These are phyloP conservation scores for Puccinia triticina DNA, from an alignment of 1,284 basidiomycete species.

Conservation along the genomic window DNA sequence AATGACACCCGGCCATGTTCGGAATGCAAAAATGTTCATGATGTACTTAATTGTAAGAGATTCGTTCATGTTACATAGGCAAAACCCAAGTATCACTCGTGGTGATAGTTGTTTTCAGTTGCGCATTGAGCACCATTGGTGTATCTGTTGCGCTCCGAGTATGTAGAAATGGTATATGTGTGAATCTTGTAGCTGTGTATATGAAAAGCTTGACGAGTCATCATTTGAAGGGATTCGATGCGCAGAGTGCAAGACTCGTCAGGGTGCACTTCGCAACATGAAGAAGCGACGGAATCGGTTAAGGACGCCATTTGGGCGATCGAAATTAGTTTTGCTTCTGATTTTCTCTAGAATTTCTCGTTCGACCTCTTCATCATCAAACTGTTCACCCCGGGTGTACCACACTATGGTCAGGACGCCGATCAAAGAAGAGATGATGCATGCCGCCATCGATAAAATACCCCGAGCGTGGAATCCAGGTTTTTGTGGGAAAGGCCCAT, in stretches of 20 bases:
- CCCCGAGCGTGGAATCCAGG: conserved; percentile 51
- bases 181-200: neutral
- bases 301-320: neutral
- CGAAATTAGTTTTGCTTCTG: conserved; percentile 14
- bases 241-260: neutral
- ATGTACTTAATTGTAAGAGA: too few species aligned
- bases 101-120: too few species aligned
- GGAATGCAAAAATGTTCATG: too few species aligned
- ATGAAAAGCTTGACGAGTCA: neutral
- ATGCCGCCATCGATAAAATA: conserved; percentile 81
- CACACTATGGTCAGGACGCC: conserved; percentile 79
- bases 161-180: neutral
- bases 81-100: too few species aligned
- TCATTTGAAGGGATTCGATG: neutral
- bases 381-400: conserved; percentile 65
- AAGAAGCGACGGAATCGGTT: conserved; percentile 5
- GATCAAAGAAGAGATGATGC: conserved; percentile 76
- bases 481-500: conserved; percentile 36
- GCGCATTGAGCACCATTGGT: too few species aligned
- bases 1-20: too few species aligned
- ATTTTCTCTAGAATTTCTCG: conserved; percentile 54
- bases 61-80: too few species aligned
- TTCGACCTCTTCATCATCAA: conserved; percentile 57
- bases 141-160: neutral
- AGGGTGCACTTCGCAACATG: neutral